Base-by-base conservation (phyloP, 1,139 yeast species). In the Debaryomyces sp. region DNA sequence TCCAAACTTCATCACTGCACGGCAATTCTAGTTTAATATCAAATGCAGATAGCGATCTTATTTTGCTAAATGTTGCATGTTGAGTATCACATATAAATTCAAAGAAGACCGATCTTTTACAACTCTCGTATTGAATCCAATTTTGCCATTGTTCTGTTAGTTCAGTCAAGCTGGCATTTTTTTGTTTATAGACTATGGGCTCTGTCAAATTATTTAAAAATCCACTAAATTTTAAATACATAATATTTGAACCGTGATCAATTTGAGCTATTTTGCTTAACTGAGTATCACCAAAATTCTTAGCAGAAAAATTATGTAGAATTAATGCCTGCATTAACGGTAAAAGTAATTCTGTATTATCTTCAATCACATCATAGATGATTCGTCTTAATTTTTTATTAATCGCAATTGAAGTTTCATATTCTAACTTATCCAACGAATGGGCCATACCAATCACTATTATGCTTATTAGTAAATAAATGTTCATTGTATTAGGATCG, bases 1-100 rank as follows among this genome's bases (percentile, higher is more conserved):
- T 54, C 80, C 80, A 75, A 24, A 72, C 70, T 4, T 69, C 62
- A 53, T 75, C 80, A 0, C 75, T 57, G 39, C 68, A 73, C 1
- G 80, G 80, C 38, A 75, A 54, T 39, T 74, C 78, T 22, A 74
- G 50, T 30, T 70, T 50, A 23, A 73, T 57, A 43, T 71, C 75
- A 57, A 72, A 71, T 0, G 64, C 63, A 2, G 75, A 66, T 13
- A 58, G 48, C 7, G 55, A 54, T 6, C 47, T 53, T 36, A 65
- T 67, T 10, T 66, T 62, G 49, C 65, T 66, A 13, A 55, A 50
- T 10, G 61, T 60, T 8, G 64, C 62, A 48, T 66, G 67, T 44
- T 66, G 68, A n/a, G 68, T 58, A 45, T 68, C 73, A 37, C 64
- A 57, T 3, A 66, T 58, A 50, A 67, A 68, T 12, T 64, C 66